Base-by-base conservation (phyloP, 2,329 filamentous ascomycete genomes). In the Fusarium torulosum region DNA sequence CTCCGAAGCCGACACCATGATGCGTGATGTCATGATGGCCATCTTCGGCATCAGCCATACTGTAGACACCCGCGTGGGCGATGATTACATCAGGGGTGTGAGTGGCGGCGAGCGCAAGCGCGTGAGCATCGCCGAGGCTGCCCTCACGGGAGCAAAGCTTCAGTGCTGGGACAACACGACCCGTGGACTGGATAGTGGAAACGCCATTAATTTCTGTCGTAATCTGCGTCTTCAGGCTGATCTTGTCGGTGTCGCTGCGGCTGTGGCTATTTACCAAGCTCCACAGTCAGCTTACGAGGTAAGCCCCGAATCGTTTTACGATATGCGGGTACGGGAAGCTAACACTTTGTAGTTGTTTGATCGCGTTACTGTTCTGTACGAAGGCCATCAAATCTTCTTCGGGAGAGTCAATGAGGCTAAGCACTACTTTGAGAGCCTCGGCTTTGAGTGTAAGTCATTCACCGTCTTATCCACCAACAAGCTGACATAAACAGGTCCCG, bases 11-110 rank as follows among this genome's bases (percentile, higher is more conserved):
- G 69, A 74, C 2, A 70, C 41, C 6, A 74, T 74, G 67, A 66
- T 72, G 63, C 71, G 71, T 10, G 85, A 88, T 49, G 89, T 90
- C 1, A 79, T 94, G 56, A 79, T 94, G 75, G 90, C 88, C 70
- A 92, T 94, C 79, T 94, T 94, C 63, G 91, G 90, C 4, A 93
- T 94, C 58, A 84, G 82, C 8, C 91, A 94, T 71, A 93, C 91
- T 0, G 87, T 86, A 67, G 85, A 91, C 68, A 94, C 91, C 0
- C 81, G 87, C 0, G 91, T 94, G 3, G 91, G 91, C 17, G 88
- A 93, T 67, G 88, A 90, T 63, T 84, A 79, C 67, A 84, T 90
- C 7, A 86, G 91, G 38, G 91, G 91, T 74, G 89, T 94, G 0
- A 91, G 88, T 46, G 92, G 91, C 66, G 91, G 92, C 50, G 92